A percentile compares a stretch with the other conserved stretches of the same genome.
Conservation (phyloP, 2,329 filamentous ascomycete species). For the Calonectria pseudoreteaudii region DNA sequence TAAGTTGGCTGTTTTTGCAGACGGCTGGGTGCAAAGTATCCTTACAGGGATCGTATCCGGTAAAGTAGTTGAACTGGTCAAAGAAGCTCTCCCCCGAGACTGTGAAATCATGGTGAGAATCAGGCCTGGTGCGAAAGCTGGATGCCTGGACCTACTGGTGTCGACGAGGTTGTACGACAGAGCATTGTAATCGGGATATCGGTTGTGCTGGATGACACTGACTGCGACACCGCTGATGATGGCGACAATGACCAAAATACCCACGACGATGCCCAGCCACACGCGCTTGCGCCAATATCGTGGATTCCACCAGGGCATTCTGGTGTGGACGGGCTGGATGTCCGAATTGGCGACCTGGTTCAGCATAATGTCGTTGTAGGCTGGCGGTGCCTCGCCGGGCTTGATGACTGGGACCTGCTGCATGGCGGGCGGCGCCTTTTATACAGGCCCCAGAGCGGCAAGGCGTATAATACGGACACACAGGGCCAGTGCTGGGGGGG, state of each 20-base stretch:
- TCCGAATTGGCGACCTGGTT: slow-evolving; percentile 29
- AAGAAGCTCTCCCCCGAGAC: slow-evolving; percentile 64
- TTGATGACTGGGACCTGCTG: slow-evolving; percentile 26
- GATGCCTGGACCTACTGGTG: slow-evolving; percentile 54
- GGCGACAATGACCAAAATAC: slow-evolving; percentile 58
- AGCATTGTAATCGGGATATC: slow-evolving; percentile 61
- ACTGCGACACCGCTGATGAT: slow-evolving; percentile 62
- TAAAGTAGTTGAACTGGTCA: slow-evolving; percentile 66
- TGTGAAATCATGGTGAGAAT: slow-evolving; percentile 37
- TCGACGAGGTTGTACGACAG: slow-evolving; percentile 62
- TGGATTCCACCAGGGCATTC: slow-evolving; percentile 58
- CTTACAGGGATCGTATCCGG: slow-evolving; percentile 61
- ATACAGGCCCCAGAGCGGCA: background rate
- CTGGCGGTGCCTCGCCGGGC: slow-evolving; percentile 39
- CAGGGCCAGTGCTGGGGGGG: background rate
- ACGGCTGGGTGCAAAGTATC: too few species aligned
- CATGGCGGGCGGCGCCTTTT: slow-evolving; percentile 22
- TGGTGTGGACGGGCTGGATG: slow-evolving; percentile 38
- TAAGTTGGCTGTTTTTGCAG: slow-evolving; percentile 11
- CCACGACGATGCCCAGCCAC: slow-evolving; percentile 57
- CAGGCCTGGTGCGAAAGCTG: background rate
- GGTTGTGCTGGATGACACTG: slow-evolving; percentile 51
- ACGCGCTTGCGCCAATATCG: slow-evolving; percentile 65
- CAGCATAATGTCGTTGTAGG: slow-evolving; percentile 46
- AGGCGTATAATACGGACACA: background rate